These are phyloP conservation scores for Stereum hirsutum DNA, from an alignment of 1,284 basidiomycete genomes.

Conservation along the genomic window DNA sequence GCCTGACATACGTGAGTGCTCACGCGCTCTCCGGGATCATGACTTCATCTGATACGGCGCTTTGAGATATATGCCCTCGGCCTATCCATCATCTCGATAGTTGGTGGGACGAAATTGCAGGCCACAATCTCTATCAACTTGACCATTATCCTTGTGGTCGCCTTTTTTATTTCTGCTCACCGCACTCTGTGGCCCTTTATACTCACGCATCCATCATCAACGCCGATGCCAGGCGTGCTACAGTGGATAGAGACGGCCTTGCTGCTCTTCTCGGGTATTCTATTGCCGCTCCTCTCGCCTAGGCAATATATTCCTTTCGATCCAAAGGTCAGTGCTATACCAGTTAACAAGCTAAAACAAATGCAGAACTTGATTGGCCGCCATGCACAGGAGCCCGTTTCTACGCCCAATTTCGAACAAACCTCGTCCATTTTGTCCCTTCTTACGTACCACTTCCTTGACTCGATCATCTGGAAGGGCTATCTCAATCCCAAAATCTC, in stretches of 20 bases:
- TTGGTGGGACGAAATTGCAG: slow-evolving; percentile 6
- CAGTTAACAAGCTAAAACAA: too few relatives aligned
- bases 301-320: slow-evolving; percentile 34
- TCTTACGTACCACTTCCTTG: slow-evolving; percentile 22
- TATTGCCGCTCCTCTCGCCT: slow-evolving; percentile 37
- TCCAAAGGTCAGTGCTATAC: slow-evolving; percentile 23
- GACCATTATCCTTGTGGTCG: slow-evolving; percentile 25
- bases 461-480: slow-evolving; percentile 21
- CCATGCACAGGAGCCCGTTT: slow-evolving; percentile 14
- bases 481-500: slow-evolving; percentile 20
- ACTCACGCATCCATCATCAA: slow-evolving; percentile 27
- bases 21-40: too few relatives aligned
- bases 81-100: slow-evolving; percentile 14
- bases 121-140: slow-evolving; percentile 17
- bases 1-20: slow-evolving; percentile 15
- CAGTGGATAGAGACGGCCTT: slow-evolving; percentile 29
- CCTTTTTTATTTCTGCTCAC: slow-evolving; percentile 34
- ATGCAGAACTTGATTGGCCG: not conserved
- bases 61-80: slow-evolving; percentile 15
- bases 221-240: slow-evolving; percentile 25
- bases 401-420: slow-evolving; percentile 23
- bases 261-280: slow-evolving; percentile 27
- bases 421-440: slow-evolving; percentile 23
- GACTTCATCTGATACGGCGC: not conserved
- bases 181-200: slow-evolving; percentile 43